Evolutionary conservation across 306 rosid species (phyloP), one percentile per base, ranked within the genome.

Genomic region (Trifolium subterraneum): DNA sequence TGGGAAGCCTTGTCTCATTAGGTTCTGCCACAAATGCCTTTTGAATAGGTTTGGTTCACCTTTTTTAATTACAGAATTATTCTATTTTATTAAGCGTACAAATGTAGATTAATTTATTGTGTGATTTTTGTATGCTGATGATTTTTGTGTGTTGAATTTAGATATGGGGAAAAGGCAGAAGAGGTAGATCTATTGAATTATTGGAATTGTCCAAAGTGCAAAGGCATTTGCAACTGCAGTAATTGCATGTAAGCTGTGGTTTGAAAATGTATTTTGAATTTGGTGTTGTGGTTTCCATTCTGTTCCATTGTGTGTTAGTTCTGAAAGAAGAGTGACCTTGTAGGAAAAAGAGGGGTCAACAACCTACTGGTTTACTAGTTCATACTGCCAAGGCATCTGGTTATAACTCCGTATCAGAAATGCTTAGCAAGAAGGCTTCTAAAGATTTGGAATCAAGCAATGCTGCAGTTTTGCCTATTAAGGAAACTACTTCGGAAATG

Each of bases 151-250:
- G 31, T 56, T 70, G 65, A 35, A 16, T 50, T 70, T 75, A 92
- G 98, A 71, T 94, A 93, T 59, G 96, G 96, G 25, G 95, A 87
- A 82, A 79, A 73, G 8, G 90, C 87, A 3, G 84, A 87, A 64
- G 85, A 79, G 54, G 90, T 85, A 18, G 77, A 61, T 4, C 54
- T 12, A 25, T 23, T 77, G 79, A 72, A 18, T 16, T 79, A 83
- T 11, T 94, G 97, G 99, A 36, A 4, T 2, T 94, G 99, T 70
- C 97, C 99, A 8, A 94, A 36, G 72, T 94, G 99, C 74, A 76
- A 84, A 80, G 89, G 84, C 69, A 54, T 77, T 14, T 94, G 99
- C 84, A 92, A 90, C 61, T 92, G 97, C 58, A 94, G 97, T 71
- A 10, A 29, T 15, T 94, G 99, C 92, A 80, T 67, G 99, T 86